Evolutionary conservation across 1,284 basidiomycete species (phyloP).

Genomic region (Ceratobasidium papillatum): DNA sequence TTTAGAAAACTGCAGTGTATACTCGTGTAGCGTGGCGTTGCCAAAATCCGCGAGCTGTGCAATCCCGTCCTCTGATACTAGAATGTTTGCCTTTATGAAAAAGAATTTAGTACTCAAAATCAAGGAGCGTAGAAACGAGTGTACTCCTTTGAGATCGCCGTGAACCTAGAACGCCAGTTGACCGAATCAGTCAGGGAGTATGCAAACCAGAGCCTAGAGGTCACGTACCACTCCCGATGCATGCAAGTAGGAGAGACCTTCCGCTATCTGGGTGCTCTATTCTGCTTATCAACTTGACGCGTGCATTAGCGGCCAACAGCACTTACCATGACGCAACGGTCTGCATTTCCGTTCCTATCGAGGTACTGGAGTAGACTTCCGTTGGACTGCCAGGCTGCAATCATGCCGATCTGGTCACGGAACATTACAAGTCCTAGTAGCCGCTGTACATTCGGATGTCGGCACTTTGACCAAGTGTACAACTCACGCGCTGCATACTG

Average conservation of each 20-base stretch:
- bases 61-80: neutral
- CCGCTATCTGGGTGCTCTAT: neutral
- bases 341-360: neutral
- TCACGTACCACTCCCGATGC: neutral
- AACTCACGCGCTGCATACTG: constrained; percentile 9
- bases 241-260: constrained; percentile 7
- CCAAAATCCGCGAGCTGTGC: constrained; percentile 6
- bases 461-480: constrained; percentile 28
- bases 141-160: constrained; percentile 1
- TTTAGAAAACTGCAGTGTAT: neutral
- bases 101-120: too few relatives aligned
- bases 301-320: too few relatives aligned
- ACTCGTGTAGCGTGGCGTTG: neutral
- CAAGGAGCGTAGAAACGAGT: too few relatives aligned
- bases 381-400: neutral
- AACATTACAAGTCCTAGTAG: constrained; percentile 3
- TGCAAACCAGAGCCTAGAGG: too few relatives aligned
- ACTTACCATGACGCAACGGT: neutral
- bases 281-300: too few relatives aligned
- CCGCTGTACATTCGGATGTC: constrained; percentile 1
- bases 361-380: neutral
- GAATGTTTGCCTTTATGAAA: constrained; percentile 7
- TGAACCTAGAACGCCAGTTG: neutral
- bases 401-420: constrained; percentile 9
- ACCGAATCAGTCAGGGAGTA: neutral